Base-by-base conservation (phyloP, 441 rosid genomes). In the Syzygium syzygioides region DNA sequence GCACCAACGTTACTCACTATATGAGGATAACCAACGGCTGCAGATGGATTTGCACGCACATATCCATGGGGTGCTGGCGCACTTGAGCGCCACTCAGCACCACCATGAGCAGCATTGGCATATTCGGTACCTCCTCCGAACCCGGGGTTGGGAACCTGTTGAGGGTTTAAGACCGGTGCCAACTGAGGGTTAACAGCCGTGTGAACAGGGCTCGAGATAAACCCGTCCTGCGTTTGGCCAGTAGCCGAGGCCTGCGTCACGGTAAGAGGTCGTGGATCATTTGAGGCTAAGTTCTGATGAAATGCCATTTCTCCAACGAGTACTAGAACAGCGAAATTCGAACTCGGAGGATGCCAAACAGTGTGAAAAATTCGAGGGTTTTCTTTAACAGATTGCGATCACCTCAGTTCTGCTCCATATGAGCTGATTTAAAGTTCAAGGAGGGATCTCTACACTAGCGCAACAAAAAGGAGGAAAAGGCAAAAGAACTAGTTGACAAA, bases 201-300 rank as follows among this genome's bases (percentile, higher is more conserved):
- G 34, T 54, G 89, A 57, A 89, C 91, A 4, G 90, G 89, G 57
- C 55, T 89, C 60, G 92, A 52, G 32, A 88, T 89, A 90, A 91
- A 88, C 55, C 91, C 91, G 71, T 91, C 93, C 15, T 64, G 79
- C 32, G 91, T 90, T 89, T 90, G 89, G 88, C 88, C 89, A 34
- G 87, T 4, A 26, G 91, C 86, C 28, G 90, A 86, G 64, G 90
- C 89, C 26, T 91, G 91, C 26, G 94, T 89, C 71, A 91, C 86
- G 68, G 90, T 91, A 84, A 92, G 55, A 19, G 94, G 95, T 85
- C 93, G 90, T 25, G 88, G 92, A 87, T 94, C 96, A 54, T 91
- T 90, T 4, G 95, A 93, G 5, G 90, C 56, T 25, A 92, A 91
- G 88, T 88, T 93, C 56, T 93, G 96, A 94, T 95, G 97, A 92